phyloP scores from a whole-genome alignment of 306 rosid genomes.

The Prunus mira region DNA sequence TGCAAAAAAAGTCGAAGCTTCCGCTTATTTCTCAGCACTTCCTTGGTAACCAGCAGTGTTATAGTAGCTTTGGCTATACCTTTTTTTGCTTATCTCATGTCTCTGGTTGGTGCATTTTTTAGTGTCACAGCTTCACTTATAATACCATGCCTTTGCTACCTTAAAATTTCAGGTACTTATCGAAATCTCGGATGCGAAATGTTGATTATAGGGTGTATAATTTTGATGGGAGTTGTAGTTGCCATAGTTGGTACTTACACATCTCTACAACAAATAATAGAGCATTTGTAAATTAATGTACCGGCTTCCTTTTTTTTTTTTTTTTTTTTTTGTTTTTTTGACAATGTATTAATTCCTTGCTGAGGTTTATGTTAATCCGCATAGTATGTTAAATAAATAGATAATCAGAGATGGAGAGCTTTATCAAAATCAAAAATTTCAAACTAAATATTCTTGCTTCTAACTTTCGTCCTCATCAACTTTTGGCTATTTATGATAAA shows the following conservation, averaged over 20 bases:
- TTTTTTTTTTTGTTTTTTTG: too few relatives aligned
- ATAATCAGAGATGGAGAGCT: too few relatives aligned
- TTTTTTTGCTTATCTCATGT: constrained; percentile 51
- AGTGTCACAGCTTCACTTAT: constrained; percentile 59
- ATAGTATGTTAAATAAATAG: too few relatives aligned
- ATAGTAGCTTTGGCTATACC: constrained; percentile 48
- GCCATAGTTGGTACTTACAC: constrained; percentile 51
- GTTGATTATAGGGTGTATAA: constrained; percentile 15
- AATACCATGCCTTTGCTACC: constrained; percentile 65
- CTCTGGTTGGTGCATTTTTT: constrained; percentile 65
- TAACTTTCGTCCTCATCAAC: too few relatives aligned
- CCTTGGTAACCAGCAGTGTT: constrained; percentile 44
- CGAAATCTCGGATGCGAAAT: constrained; percentile 32
- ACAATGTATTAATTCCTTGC: too few relatives aligned
- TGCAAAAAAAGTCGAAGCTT: constrained; percentile 30
- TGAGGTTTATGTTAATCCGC: too few relatives aligned
- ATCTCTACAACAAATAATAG: constrained; percentile 38
- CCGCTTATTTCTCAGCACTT: constrained; percentile 29
- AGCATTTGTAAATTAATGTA: constrained; percentile 6
- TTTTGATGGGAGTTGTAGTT: constrained; percentile 34
- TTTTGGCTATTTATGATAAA: too few relatives aligned
- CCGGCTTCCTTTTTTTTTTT: too few relatives aligned
- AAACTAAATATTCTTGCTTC: too few relatives aligned
- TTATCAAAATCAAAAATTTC: too few relatives aligned
- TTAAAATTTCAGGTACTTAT: constrained; percentile 55